These are phyloP conservation scores for Chaetomiaceae sp. DNA, from an alignment of 2,329 filamentous ascomycete genomes.

Conservation along the genomic window DNA sequence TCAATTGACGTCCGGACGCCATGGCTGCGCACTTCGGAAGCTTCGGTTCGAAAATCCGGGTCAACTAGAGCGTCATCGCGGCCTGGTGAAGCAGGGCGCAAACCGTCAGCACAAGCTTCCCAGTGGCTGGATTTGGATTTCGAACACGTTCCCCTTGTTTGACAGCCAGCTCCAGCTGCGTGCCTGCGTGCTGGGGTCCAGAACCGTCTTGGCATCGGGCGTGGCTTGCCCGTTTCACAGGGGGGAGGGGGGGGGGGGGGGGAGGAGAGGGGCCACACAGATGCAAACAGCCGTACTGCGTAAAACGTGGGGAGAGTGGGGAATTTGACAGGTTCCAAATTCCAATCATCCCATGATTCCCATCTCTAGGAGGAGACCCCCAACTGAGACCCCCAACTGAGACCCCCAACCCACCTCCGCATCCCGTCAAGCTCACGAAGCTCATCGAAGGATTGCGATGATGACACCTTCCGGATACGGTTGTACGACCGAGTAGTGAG, in stretches of 20 bases:
- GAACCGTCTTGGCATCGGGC: conserved; percentile 4
- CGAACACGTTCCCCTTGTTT: conserved; percentile 19
- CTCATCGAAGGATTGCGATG: not conserved
- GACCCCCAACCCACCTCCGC: too few species aligned
- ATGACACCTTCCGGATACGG: not conserved
- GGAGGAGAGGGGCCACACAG: not conserved
- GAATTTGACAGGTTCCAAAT: too few species aligned
- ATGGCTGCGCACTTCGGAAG: conserved; percentile 10
- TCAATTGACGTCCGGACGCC: conserved; percentile 27
- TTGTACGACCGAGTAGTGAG: not conserved
- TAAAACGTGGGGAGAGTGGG: not conserved
- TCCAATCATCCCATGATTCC: too few species aligned
- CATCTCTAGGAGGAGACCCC: too few species aligned
- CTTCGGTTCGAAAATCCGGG: not conserved
- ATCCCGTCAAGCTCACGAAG: not conserved
- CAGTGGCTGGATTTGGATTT: too few species aligned
- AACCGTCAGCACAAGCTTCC: not conserved
- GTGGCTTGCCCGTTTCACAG: not conserved
- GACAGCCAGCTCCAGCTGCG: not conserved
- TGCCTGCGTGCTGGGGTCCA: not conserved
- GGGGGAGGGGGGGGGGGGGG: not conserved
- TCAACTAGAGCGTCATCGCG: conserved; percentile 10
- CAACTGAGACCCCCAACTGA: too few species aligned
- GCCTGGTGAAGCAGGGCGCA: not conserved
- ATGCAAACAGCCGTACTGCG: not conserved